Conservation (phyloP, 441 rosid genomes). For the Eruca vesicaria region DNA sequence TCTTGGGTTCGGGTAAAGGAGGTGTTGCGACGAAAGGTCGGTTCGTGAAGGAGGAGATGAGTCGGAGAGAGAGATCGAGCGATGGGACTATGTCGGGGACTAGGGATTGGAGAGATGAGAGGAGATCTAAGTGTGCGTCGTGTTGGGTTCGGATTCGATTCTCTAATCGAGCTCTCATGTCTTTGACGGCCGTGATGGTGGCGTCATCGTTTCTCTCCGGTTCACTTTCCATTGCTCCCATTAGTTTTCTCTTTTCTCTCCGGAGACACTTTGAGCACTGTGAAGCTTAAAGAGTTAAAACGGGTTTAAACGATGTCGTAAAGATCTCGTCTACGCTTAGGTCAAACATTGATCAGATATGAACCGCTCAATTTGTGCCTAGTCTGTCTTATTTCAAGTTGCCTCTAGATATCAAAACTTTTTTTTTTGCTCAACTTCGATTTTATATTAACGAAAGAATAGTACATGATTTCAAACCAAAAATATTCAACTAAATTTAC, state of each 20-base stretch:
- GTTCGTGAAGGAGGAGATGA: constrained; percentile 68
- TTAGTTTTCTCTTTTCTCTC: no score
- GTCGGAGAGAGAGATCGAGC: constrained; percentile 72
- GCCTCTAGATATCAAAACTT: no score
- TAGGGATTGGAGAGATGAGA: constrained; percentile 72
- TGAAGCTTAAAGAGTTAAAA: no score
- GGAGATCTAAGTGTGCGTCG: constrained; percentile 61
- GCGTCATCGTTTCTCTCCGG: constrained; percentile 45
- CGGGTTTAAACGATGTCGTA: constrained; percentile 7
- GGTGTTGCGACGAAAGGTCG: constrained; percentile 75
- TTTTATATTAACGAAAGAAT: no score
- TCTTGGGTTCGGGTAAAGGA: constrained; percentile 57
- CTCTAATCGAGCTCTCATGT: constrained; percentile 63
- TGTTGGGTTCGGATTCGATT: constrained; percentile 66
- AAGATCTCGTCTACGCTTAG: background rate
- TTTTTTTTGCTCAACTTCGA: no score
- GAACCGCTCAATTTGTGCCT: background rate
- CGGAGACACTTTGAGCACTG: no score
- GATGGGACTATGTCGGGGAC: constrained; percentile 73
- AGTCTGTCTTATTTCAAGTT: no score
- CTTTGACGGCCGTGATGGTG: constrained; percentile 47
- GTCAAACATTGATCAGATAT: background rate
- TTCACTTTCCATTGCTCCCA: constrained; percentile 47
- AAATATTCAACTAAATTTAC: no score
- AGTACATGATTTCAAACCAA: no score